Evolutionary conservation across 257 asterid genomes (phyloP), one percentile per base, ranked within the genome.

Genomic region (Nicotiana benthamiana): DNA sequence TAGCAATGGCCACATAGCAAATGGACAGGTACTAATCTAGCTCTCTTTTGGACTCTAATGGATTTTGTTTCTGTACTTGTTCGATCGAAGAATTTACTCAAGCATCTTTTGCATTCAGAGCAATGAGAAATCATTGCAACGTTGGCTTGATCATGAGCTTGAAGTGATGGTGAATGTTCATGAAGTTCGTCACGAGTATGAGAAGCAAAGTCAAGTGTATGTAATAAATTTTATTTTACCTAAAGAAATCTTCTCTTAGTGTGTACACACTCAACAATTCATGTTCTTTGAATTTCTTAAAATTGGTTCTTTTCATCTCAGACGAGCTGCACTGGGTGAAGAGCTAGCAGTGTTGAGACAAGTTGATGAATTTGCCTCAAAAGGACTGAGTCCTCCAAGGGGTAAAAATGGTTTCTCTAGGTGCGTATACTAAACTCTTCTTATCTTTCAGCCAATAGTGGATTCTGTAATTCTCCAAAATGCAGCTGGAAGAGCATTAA

Each of bases 151-250:
- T 85, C 98, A 96, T 24, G 99, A 96, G 88, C 96, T 96, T 36
- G 99, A 96, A 86, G 97, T 96, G 82, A 88, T 91, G 98, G 98
- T 96, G 86, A 92, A 96, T 87, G 92, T 96, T 85, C 99, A 96
- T 82, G 99, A 96, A 96, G 99, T 96, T 83, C 99, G 99, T 57
- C 92, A 86, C 20, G 99, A 96, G 84, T 96, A 94, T 65, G 99
- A 96, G 97, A 96, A 92, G 93, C 99, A 96, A 86, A 91, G 97
- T 82, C 97, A 94, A 93, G 99, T 96, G 99, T 96, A 94, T 59
- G 99, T 89, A 64, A 30, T 13, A n/a, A 64, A 64, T 9, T 65
- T 64, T 48, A 12, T 18, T 65, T 30, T 65, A 20, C 72, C 30
- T 79, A 26, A 79, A 1, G 28, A 4, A 51, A 26, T 64, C 13